phyloP scores from a whole-genome alignment of 2,329 filamentous ascomycete species.

The Phaeoacremonium minimum region DNA sequence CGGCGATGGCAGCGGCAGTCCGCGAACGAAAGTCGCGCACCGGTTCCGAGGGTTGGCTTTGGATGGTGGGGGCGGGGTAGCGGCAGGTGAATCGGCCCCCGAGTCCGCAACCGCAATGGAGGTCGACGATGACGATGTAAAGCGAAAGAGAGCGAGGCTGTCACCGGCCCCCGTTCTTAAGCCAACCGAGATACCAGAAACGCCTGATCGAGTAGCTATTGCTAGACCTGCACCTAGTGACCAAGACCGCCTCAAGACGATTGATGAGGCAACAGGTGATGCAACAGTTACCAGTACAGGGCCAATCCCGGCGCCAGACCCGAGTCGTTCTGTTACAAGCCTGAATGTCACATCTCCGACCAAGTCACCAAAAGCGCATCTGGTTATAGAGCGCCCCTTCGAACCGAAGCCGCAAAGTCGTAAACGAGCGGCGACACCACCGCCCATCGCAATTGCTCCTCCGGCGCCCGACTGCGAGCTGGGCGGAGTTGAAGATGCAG shows the following conservation, averaged over 20 bases:
- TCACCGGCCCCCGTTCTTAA: constrained; percentile 1
- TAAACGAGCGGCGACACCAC: constrained; percentile 30
- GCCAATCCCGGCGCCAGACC: neutral
- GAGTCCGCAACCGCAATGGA: constrained; percentile 3
- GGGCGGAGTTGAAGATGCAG: constrained; percentile 25
- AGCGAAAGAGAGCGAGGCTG: constrained; percentile 10
- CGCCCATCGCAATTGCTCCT: constrained; percentile 14
- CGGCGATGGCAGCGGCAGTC: constrained; percentile 43
- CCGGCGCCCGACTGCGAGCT: constrained; percentile 12
- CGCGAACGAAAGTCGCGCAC: constrained; percentile 47
- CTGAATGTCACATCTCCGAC: neutral
- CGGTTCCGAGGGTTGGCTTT: constrained; percentile 48
- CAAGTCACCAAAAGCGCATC: constrained; percentile 1
- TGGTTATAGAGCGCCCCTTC: constrained; percentile 1
- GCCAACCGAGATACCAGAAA: constrained; percentile 16
- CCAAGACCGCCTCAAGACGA: neutral
- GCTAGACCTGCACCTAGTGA: too few relatives aligned
- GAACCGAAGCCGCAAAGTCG: constrained; percentile 4
- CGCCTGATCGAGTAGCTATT: too few relatives aligned
- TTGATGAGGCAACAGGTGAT: neutral
- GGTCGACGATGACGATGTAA: constrained; percentile 9
- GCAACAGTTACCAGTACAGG: neutral
- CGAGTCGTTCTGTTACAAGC: neutral
- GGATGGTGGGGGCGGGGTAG: constrained; percentile 40
- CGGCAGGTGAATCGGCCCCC: constrained; percentile 8